These are phyloP conservation scores for Gossypium longicalyx DNA, from an alignment of 345 rosid species.

Conservation along the genomic window DNA sequence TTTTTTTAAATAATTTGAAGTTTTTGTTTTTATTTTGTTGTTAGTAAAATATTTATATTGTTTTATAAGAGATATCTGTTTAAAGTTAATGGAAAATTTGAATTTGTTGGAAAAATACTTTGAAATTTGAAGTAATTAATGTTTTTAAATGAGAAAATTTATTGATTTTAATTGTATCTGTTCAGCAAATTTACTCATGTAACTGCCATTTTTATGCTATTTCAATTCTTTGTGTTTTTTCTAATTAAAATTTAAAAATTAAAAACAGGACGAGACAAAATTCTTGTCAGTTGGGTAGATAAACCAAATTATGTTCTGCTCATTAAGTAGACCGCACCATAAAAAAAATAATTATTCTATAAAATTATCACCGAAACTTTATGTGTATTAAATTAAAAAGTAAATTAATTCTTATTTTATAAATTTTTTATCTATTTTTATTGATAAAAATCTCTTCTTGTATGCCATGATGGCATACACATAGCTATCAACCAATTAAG, in stretches of 20 bases:
- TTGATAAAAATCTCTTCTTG: no score
- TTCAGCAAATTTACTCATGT: slow-evolving; percentile 22
- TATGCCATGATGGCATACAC: no score
- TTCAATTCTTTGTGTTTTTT: neutral
- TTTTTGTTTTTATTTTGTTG: neutral
- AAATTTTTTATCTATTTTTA: no score
- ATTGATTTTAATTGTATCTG: slow-evolving; percentile 26
- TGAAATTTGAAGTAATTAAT: slow-evolving; percentile 11
- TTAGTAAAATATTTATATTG: neutral
- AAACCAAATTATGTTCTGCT: neutral
- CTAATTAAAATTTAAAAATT: neutral
- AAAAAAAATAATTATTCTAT: no score
- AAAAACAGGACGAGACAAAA: neutral
- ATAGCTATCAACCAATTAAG: no score
- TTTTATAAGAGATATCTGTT: neutral
- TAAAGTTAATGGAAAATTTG: slow-evolving; percentile 17
- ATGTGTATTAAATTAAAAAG: no score
- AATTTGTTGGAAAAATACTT: neutral
- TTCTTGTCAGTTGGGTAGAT: neutral
- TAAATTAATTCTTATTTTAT: no score
- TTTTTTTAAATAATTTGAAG: neutral
- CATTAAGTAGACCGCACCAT: neutral
- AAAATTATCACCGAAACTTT: no score
- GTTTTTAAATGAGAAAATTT: slow-evolving; percentile 22
- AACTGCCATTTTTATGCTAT: slow-evolving; percentile 18